phyloP scores from a whole-genome alignment of 331 rosid genomes.

The Phaseolus coccineus region DNA sequence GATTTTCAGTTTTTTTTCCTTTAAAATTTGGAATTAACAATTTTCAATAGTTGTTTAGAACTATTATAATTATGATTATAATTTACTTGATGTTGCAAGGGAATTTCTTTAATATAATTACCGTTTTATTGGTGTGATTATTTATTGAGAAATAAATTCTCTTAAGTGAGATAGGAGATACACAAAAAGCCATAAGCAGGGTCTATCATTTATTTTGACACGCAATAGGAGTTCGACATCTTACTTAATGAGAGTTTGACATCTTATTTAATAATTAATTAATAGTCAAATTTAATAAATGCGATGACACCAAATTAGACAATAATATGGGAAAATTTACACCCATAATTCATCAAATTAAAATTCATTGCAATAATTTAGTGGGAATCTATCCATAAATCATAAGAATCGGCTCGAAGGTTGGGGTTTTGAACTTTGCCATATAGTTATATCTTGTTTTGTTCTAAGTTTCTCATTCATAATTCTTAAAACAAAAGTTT shows the following conservation, averaged over 20 bases:
- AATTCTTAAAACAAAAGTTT: neutral
- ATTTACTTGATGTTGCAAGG: neutral
- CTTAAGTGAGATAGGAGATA: neutral
- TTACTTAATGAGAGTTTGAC: neutral
- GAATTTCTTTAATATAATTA: neutral
- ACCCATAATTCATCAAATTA: neutral
- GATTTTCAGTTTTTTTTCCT: neutral
- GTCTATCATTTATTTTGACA: neutral
- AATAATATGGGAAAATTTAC: neutral
- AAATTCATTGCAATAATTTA: neutral
- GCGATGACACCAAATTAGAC: neutral
- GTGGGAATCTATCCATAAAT: neutral
- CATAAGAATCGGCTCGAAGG: neutral
- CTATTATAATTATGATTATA: neutral
- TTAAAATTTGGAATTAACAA: neutral
- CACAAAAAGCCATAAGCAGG: neutral
- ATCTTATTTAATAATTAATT: neutral
- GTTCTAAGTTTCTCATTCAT: neutral
- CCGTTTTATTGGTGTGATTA: neutral
- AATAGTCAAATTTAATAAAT: slow-evolving; percentile 9
- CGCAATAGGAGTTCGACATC: neutral
- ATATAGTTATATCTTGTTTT: neutral
- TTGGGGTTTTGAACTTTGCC: neutral
- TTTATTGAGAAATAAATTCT: neutral
- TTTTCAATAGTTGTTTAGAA: neutral